Evolutionary conservation across 768 basidiomycete species (phyloP), one percentile per base, ranked within the genome.

Genomic region (Epithele typhae): DNA sequence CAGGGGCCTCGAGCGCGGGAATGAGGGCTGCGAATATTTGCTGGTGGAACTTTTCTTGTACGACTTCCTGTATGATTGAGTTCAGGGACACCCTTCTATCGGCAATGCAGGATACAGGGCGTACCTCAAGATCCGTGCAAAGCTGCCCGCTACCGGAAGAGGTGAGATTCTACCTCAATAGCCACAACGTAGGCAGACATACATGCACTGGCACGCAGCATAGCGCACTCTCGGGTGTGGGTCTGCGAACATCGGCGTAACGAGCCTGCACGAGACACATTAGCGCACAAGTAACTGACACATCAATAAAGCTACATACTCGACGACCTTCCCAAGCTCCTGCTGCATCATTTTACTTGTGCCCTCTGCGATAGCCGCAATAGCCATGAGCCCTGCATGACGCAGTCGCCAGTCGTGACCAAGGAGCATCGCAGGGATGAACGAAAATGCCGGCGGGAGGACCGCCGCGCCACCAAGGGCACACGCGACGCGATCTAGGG

Each of bases 181-280:
- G n/a, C n/a, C n/a, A n/a, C n/a, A 36, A 25, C 25, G 6, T 43
- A 21, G 11, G 21, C 14, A 23, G 66, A 51, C 86, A 57, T 55
- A 91, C 87, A 64, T 76, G 72, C 89, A 91, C 68, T 93, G 91
- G 66, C 89, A 89, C 36, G 91, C 88, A 2, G 89, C 90, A 53
- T 73, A 79, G 24, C 79, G 73, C 11, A 83, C 82, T 6, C 81
- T 71, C 3, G 91, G 90, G 67, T 93, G 84, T 0, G 79, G 61
- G 61, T 95, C 91, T 23, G 71, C 68, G 59, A 92, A 90, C 75
- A 85, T 80, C 0, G 87, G 88, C 0, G 77, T 75, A 12, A 92
- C 85, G 12, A 92, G 71, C 25, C 88, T 89, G 46, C 19, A 24
- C 18, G 21, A 21, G n/a, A n/a, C n/a, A n/a, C n/a, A n/a, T n/a